Percentiles rank a stretch among this genome's conserved stretches.
These are phyloP conservation scores for Ilyonectria robusta DNA, from an alignment of 2,329 filamentous ascomycete species.

Conservation along the genomic window DNA sequence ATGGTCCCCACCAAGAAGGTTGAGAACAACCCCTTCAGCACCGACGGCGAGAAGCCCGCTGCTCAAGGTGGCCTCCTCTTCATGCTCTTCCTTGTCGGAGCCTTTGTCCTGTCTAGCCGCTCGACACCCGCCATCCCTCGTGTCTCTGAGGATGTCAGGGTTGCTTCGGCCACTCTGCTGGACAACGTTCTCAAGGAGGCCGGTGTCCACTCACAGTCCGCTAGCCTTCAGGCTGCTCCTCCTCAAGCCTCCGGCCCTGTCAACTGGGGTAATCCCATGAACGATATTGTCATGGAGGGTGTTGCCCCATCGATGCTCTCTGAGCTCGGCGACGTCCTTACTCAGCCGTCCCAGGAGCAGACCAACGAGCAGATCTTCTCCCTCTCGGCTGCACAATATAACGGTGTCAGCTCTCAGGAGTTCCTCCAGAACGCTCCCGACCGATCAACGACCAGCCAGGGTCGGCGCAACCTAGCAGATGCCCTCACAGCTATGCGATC, in stretches of 20 bases:
- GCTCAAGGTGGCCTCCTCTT: conserved; percentile 88
- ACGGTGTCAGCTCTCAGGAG: conserved; percentile 77
- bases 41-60: conserved; percentile 73
- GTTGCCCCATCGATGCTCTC: conserved; percentile 74
- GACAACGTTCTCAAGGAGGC: conserved; percentile 88
- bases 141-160: conserved; percentile 85
- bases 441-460: conserved; percentile 68
- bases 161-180: conserved; percentile 82
- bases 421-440: conserved; percentile 73
- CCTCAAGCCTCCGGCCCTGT: conserved; percentile 67
- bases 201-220: conserved; percentile 66
- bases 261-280: conserved; percentile 57
- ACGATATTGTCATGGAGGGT: conserved; percentile 52
- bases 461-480: conserved; percentile 83
- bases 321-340: conserved; percentile 77
- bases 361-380: conserved; percentile 90
- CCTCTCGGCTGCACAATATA: conserved; percentile 89
- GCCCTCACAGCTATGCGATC: conserved; percentile 84
- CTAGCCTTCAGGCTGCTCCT: conserved; percentile 61
- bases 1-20: conserved; percentile 68
- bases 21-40: conserved; percentile 53
- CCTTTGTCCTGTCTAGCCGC: conserved; percentile 92
- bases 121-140: conserved; percentile 79
- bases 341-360: conserved; percentile 85
- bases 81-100: conserved; percentile 97